Conservation (phyloP, 2,329 filamentous ascomycete genomes). For the Celoporthe dispersa region DNA sequence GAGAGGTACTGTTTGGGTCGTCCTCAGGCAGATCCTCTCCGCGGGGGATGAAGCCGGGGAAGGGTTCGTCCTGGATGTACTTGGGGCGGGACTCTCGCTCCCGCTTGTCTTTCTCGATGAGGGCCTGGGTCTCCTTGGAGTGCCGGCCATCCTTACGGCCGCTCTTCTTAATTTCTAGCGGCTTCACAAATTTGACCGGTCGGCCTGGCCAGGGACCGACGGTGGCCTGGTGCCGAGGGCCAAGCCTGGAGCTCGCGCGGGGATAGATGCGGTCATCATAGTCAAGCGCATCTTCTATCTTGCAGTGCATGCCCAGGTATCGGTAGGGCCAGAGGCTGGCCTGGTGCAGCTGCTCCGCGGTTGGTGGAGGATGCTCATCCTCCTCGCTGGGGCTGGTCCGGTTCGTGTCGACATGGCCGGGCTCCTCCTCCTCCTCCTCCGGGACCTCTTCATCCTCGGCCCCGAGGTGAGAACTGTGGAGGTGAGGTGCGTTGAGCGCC, state of each 20-base stretch:
- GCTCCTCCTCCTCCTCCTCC: constrained; percentile 75
- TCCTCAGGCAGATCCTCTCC: constrained; percentile 77
- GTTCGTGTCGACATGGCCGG: constrained; percentile 59
- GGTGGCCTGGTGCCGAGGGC: constrained; percentile 87
- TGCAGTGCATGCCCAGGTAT: constrained; percentile 94
- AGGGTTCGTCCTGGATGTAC: constrained; percentile 90
- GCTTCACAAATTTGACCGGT: constrained; percentile 88
- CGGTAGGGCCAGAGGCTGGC: constrained; percentile 96
- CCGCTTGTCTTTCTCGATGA: constrained; percentile 79
- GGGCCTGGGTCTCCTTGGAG: constrained; percentile 78
- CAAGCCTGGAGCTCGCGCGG: constrained; percentile 88
- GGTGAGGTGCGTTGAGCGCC: constrained; percentile 81
- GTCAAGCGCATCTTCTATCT: constrained; percentile 91
- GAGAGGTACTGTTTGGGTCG: constrained; percentile 76
- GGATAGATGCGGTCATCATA: constrained; percentile 98
- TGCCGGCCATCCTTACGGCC: constrained; percentile 78
- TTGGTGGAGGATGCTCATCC: constrained; percentile 63
- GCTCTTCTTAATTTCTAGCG: constrained; percentile 81
- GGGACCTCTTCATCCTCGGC: constrained; percentile 65
- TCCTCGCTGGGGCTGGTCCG: constrained; percentile 69
- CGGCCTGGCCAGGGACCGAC: constrained; percentile 84
- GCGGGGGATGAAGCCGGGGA: constrained; percentile 76
- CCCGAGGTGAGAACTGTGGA: constrained; percentile 69
- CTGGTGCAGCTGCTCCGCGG: constrained; percentile 87
- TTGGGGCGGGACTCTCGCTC: constrained; percentile 83